A percentile compares a stretch with the other conserved stretches of the same genome.
Conservation (phyloP, 805 yeast genomes). For the Ogataea sp. region DNA sequence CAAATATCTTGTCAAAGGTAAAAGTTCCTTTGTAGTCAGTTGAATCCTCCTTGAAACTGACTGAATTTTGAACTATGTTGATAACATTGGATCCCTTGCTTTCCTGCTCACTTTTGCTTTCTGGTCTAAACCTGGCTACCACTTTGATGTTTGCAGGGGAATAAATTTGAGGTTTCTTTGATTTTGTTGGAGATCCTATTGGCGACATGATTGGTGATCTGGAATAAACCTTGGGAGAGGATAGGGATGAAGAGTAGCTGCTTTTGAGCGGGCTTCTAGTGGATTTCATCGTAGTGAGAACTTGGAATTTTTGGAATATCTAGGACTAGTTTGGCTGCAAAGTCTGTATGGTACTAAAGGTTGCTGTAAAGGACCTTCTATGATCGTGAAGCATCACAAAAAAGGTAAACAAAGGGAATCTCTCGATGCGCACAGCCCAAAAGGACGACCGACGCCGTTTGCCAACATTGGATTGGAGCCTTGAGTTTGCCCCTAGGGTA, state of each 20-base stretch:
- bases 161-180: background rate
- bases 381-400: too few relatives aligned
- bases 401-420: too few relatives aligned
- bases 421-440: too few relatives aligned
- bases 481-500: too few relatives aligned
- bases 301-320: too few relatives aligned
- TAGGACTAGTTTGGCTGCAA: too few relatives aligned
- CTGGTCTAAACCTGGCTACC: slow-evolving; percentile 66
- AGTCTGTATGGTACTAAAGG: too few relatives aligned
- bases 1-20: slow-evolving; percentile 62
- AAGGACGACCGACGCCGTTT: too few relatives aligned
- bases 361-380: too few relatives aligned
- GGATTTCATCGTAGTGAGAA: too few relatives aligned
- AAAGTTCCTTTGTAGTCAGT: slow-evolving; percentile 21
- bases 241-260: background rate
- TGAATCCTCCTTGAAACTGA: background rate
- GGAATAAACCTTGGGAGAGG: background rate
- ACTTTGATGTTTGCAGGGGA: slow-evolving; percentile 43
- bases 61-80: background rate
- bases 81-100: slow-evolving; percentile 2
- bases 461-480: too few relatives aligned
- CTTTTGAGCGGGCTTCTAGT: too few relatives aligned
- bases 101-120: slow-evolving; percentile 26
- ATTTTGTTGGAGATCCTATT: background rate
- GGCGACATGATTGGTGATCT: background rate